phyloP scores from a whole-genome alignment of 306 rosid genomes.

The Glycine soja region DNA sequence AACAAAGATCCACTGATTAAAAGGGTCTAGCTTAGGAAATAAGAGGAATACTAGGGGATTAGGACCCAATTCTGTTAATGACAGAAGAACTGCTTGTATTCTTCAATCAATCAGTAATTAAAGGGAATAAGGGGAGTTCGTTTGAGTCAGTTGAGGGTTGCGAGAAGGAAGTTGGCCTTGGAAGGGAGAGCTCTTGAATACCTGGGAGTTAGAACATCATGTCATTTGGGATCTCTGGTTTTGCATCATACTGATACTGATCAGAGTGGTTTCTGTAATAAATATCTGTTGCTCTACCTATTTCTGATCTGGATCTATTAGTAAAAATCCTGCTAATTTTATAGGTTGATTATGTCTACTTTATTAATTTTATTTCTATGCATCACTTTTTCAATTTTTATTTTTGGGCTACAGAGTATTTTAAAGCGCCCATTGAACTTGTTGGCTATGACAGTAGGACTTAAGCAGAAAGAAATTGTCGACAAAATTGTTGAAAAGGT shows the following conservation, averaged over 20 bases:
- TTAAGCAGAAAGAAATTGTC: conserved; percentile 79
- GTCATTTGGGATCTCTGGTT: conserved; percentile 18
- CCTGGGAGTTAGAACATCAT: neutral
- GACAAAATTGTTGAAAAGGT: conserved; percentile 80
- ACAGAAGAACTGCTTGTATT: neutral
- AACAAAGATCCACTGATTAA: neutral
- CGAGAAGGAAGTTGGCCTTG: neutral
- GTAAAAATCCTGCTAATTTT: neutral
- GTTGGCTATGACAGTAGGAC: conserved; percentile 88
- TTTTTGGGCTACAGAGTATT: conserved; percentile 54
- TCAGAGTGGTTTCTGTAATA: conserved; percentile 10
- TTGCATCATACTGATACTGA: conserved; percentile 7
- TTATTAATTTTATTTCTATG: neutral
- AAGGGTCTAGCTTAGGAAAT: neutral
- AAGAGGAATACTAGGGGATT: conserved; percentile 1
- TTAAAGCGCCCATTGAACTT: conserved; percentile 62
- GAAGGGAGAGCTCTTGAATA: neutral
- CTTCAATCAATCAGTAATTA: neutral
- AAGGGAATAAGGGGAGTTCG: neutral
- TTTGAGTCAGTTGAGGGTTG: neutral
- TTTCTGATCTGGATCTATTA: neutral
- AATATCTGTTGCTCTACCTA: neutral
- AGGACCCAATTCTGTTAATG: neutral
- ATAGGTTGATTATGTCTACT: neutral
- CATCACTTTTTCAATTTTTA: neutral